Evolutionary conservation across 176 grass and related monocot genomes (phyloP).

Genomic region (Zea luxurians): DNA sequence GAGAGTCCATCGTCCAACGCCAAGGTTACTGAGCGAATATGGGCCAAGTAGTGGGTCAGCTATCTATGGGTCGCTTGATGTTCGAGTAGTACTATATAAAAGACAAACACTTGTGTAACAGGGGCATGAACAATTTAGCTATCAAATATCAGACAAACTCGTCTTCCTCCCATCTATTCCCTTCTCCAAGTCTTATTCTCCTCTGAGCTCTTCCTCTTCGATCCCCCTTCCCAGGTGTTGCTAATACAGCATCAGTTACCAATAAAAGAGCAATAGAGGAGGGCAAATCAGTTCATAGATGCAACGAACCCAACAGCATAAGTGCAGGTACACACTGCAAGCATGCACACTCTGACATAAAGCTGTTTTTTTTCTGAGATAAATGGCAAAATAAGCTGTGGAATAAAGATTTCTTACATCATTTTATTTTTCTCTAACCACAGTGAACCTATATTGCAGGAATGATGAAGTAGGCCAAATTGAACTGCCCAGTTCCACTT

Average conservation of each 20-base stretch:
- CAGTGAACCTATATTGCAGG: background rate
- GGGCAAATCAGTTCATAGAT: background rate
- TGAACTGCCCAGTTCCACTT: background rate
- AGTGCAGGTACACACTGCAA: background rate
- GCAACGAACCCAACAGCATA: background rate
- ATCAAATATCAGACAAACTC: too few relatives aligned
- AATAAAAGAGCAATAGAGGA: background rate
- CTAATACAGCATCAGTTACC: background rate
- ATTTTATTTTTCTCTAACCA: constrained; percentile 1
- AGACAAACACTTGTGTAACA: too few relatives aligned
- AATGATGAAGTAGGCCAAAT: background rate
- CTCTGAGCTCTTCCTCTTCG: too few relatives aligned
- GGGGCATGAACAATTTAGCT: too few relatives aligned
- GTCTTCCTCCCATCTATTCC: too few relatives aligned
- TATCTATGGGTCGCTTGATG: too few relatives aligned
- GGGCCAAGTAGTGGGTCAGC: too few relatives aligned
- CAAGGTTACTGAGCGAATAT: too few relatives aligned
- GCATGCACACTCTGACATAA: background rate
- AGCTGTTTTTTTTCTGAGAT: background rate
- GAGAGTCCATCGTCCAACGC: too few relatives aligned
- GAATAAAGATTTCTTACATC: background rate
- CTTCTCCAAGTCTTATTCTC: too few relatives aligned
- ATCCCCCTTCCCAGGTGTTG: too few relatives aligned
- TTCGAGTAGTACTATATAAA: too few relatives aligned
- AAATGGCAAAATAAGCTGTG: background rate